Evolutionary conservation across 768 basidiomycete species (phyloP).

Genomic region (Lactarius tabidus): DNA sequence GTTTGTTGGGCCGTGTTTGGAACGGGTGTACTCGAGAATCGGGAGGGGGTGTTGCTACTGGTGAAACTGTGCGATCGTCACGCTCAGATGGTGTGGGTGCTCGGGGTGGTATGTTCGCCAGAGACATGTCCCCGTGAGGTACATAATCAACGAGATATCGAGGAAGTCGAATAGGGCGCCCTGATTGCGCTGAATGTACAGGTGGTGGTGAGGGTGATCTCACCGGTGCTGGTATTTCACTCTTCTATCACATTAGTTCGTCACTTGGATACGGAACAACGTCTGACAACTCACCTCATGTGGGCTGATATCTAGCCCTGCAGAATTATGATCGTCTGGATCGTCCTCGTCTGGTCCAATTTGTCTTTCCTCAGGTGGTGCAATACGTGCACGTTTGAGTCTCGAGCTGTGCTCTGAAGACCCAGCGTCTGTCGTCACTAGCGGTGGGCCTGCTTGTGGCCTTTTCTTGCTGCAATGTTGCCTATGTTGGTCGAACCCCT

Average conservation of each 20-base stretch:
- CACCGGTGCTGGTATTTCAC: no score
- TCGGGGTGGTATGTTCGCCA: background rate
- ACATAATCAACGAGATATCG: background rate
- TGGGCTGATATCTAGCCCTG: no score
- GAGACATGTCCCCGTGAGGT: background rate
- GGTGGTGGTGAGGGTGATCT: no score
- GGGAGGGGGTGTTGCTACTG: no score
- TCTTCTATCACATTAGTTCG: no score
- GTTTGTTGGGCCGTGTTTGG: background rate
- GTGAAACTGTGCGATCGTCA: background rate
- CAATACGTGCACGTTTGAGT: background rate
- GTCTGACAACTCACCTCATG: background rate
- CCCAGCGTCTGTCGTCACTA: no score
- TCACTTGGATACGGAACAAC: no score
- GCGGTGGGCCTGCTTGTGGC: background rate
- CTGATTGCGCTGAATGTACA: background rate
- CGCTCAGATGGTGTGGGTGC: background rate
- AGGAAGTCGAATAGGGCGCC: background rate
- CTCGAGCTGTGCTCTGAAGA: no score
- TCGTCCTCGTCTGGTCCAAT: background rate
- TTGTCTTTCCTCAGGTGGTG: background rate
- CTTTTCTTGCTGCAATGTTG: background rate
- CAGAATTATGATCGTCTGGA: fast-evolving
- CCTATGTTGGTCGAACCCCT: no score
- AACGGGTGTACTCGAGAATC: background rate